phyloP scores from a whole-genome alignment of 768 basidiomycete species.

The Obba rivulosa region DNA sequence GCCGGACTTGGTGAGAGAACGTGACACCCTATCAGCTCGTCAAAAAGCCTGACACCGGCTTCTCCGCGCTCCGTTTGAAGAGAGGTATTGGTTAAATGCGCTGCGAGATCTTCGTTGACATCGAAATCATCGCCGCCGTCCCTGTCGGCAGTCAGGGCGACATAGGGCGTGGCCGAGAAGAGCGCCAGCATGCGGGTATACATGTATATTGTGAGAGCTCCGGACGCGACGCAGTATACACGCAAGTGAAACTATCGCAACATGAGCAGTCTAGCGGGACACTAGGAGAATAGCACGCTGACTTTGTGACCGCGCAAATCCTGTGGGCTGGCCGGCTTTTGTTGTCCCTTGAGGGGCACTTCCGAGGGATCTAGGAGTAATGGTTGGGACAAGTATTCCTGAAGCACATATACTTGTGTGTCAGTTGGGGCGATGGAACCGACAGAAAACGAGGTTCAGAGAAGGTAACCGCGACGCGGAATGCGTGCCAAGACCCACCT shows the following conservation, averaged over 20 bases:
- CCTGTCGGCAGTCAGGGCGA: slow-evolving; percentile 6
- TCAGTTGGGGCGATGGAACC: background rate
- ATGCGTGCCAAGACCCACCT: slow-evolving; percentile 47
- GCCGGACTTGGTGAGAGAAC: slow-evolving; percentile 33
- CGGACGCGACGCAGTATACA: slow-evolving; percentile 77
- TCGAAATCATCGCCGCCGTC: slow-evolving; percentile 18
- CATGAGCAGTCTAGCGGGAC: slow-evolving; percentile 7
- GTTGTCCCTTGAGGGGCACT: slow-evolving; percentile 25
- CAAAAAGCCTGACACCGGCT: slow-evolving; percentile 68
- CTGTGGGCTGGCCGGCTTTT: slow-evolving; percentile 7
- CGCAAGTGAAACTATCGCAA: slow-evolving; percentile 81
- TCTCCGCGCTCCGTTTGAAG: slow-evolving; percentile 68
- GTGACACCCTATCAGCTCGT: slow-evolving; percentile 68
- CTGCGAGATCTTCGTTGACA: slow-evolving; percentile 42
- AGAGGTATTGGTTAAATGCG: slow-evolving; percentile 92
- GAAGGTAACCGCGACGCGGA: background rate
- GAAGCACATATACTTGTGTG: background rate
- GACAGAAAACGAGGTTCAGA: slow-evolving; percentile 1
- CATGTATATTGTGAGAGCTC: slow-evolving; percentile 74
- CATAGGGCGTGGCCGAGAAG: slow-evolving; percentile 76
- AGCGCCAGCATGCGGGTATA: slow-evolving; percentile 81
- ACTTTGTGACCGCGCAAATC: slow-evolving; percentile 56
- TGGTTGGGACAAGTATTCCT: slow-evolving; percentile 86
- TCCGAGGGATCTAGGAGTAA: slow-evolving; percentile 71
- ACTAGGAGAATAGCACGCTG: slow-evolving; percentile 14